A percentile compares a stretch with the other conserved stretches of the same genome.
Conservation (phyloP, 2,329 filamentous ascomycete genomes). For the Sporothrix schenckii region DNA sequence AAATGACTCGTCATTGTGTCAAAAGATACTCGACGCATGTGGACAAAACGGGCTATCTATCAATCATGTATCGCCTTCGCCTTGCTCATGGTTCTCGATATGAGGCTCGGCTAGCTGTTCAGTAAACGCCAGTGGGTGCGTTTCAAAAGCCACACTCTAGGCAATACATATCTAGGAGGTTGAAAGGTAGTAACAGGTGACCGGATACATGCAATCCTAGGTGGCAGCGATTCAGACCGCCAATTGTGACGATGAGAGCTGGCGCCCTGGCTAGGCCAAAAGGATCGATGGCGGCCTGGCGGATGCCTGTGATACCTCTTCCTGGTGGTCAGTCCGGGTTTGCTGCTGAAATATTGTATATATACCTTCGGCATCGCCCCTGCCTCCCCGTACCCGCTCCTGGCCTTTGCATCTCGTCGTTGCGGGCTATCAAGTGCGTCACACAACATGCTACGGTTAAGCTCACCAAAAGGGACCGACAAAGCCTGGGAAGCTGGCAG, state of each 20-base stretch:
- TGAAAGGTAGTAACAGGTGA: neutral
- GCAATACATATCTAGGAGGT: neutral
- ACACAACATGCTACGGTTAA: neutral
- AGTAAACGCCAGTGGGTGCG: neutral
- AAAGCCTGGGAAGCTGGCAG: neutral
- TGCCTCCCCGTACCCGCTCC: slow-evolving; percentile 10
- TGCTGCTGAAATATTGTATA: neutral
- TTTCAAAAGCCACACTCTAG: neutral
- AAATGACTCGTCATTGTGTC: slow-evolving; percentile 30
- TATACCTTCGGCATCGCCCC: neutral
- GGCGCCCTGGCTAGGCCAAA: neutral
- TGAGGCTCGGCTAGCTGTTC: neutral
- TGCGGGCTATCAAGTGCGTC: slow-evolving; percentile 16
- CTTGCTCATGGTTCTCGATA: neutral
- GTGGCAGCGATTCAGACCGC: neutral
- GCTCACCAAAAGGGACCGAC: slow-evolving; percentile 14
- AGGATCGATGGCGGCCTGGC: neutral
- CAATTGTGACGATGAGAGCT: neutral
- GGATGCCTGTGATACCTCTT: neutral
- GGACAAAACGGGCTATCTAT: neutral
- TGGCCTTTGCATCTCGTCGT: slow-evolving; percentile 13
- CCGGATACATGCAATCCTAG: neutral
- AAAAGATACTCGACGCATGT: neutral
- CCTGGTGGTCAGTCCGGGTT: neutral
- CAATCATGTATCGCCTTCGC: slow-evolving; percentile 7